Evolutionary conservation across 768 basidiomycete species (phyloP), one percentile per base, ranked within the genome.

Genomic region (Tricholoma saponaceum): DNA sequence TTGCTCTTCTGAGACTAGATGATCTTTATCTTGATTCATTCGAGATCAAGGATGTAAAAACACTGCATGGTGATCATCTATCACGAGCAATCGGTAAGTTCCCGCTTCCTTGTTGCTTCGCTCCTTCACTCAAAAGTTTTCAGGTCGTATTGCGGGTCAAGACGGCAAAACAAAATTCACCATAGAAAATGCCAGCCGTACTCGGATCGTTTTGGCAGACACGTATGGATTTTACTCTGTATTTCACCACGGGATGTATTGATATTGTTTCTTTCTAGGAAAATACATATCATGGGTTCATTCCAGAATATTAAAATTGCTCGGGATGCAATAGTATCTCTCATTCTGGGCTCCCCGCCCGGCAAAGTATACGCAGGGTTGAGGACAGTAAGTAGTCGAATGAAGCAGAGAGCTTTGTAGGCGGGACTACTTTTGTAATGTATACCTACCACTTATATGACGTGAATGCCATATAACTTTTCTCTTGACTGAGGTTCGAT

Each of bases 261-360:
- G 53, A 56, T 58, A 43, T 56, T 43, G 32, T 32, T 20, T 8
- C 26, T 59, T n/a, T 60, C 5, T 66, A 97, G 95, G 26, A 95
- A 97, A 83, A 97, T 99, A 37, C 95, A 98, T 65, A 98, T 99
- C 64, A 87, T 99, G 72, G 97, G 97, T 22, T 96, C 95, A 14
- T 98, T 97, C 77, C 92, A 95, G 77, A 97, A 97, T 68, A 98
- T 99, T 79, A 97, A 96, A 74, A 84, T 98, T 57, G 97, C 97
- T 0, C 83, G 95, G 56, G 96, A 98, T 71, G 95, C 97, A 5
- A 87, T 99, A 60, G 95, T 97, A 25, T 94, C 92, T 13, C 83
- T 97, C 18, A 98, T 98, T 62, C 80, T 98, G 14, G 95, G 95
- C 30, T 95, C 94, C 13, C 95, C 95, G 0, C 95, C 95, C 51